Base-by-base conservation (phyloP, 2,329 filamentous ascomycete species). In the Coniochaeta sp. region DNA sequence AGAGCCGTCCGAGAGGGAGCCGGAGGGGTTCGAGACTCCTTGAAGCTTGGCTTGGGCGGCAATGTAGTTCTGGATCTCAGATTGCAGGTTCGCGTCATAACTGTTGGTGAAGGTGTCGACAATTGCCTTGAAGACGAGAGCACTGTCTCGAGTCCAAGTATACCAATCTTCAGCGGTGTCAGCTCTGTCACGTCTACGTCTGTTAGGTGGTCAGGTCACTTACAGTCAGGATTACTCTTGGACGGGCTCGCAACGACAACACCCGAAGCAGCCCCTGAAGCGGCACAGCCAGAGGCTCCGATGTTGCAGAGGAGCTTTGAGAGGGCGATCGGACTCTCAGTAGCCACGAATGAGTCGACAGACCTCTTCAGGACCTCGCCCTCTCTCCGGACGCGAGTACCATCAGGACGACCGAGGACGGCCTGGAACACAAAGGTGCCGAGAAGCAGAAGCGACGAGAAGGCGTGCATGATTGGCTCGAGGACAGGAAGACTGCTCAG, bases 141-240 rank as follows among this genome's bases (percentile, higher is more conserved):
- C 88, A 17, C 87, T 82, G 71, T 93, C 90, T 67, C 90, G 78
- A 1, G 87, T 91, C 90, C 90, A 93, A 1, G 88, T 91, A 68
- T 86, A 93, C 69, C 82, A 92, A 72, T 93, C 88, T 90, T 58
- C 38, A 36, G 38, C 24, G 14, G 2, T 19, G 44, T 64, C 22
- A 62, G 56, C 47, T 10, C 22, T 4, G 10, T 24, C 17, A 8
- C 30, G 9, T 56, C 28, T 38, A 2, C 19, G n/a, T n/a, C n/a
- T n/a, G n/a, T n/a, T n/a, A 38, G 14, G 4, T n/a, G 17, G 30
- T n/a, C 30, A 24, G 7, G 22, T 17, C 40, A 70, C 80, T 74
- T 72, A 86, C 83, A 87, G 66, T 85, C 75, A 5, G 84, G 85
- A 57, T 81, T 73, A 17, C 65, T 64, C 38, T 73, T 81, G 62